These are phyloP conservation scores for Fusarium illudens DNA, from an alignment of 2,329 filamentous ascomycete species.

Conservation along the genomic window DNA sequence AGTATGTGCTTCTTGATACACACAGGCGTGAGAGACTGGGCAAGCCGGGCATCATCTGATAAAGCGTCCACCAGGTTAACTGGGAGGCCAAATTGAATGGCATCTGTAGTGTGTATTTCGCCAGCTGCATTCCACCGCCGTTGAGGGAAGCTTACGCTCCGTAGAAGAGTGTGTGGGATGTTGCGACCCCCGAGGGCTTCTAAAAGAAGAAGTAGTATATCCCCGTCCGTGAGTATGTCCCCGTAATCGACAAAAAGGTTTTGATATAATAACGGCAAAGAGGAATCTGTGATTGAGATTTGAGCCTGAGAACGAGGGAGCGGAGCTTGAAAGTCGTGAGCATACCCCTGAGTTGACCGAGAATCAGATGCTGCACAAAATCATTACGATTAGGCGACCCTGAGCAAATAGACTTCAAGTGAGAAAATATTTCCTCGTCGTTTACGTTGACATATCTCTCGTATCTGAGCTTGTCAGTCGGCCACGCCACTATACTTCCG, in stretches of 20 bases:
- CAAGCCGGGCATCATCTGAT: conserved; percentile 8
- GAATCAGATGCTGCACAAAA: conserved; percentile 29
- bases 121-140: conserved; percentile 31
- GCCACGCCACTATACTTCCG: neutral
- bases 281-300: neutral
- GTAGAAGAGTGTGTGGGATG: conserved; percentile 31
- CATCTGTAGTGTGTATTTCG: conserved; percentile 30
- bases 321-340: neutral
- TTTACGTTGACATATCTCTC: conserved; percentile 42
- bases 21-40: conserved; percentile 11
- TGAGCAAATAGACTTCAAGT: conserved; percentile 26
- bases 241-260: conserved; percentile 34
- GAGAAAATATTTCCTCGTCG: conserved; percentile 37
- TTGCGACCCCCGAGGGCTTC: conserved; percentile 19
- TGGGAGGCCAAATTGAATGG: conserved; percentile 29
- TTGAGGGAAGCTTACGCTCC: conserved; percentile 19
- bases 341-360: conserved; percentile 1
- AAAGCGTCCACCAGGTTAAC: conserved; percentile 19
- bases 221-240: conserved; percentile 27
- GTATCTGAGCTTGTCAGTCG: conserved; percentile 21
- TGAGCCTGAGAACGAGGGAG: neutral
- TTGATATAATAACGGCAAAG: conserved; percentile 8
- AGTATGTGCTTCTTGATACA: neutral
- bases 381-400: conserved; percentile 10
- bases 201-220: conserved; percentile 34